Evolutionary conservation across 2,329 filamentous ascomycete species (phyloP), one percentile per base, ranked within the genome.

Genomic region (Rhynchosporium agropyri): DNA sequence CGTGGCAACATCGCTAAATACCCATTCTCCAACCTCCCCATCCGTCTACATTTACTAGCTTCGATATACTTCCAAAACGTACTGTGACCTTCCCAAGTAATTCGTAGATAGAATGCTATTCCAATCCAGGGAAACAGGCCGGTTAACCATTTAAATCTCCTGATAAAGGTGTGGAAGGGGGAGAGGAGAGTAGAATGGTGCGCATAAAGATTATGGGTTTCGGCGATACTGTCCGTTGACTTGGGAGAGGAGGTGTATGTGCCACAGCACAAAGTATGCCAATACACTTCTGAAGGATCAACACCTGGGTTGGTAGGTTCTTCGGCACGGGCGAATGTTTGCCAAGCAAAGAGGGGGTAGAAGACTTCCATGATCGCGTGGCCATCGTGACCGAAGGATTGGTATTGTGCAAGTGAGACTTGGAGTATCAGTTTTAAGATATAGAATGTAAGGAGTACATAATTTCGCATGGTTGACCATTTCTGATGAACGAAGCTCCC

Each of bases 11-110:
- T 29, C n/a, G 20, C 46, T 28, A 49, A 49, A 20, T 28, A 49
- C 2, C 46, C 46, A 49, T 49, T 49, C 46, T 8, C 46, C 46
- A 49, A 10, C 46, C 13, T 49, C 20, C 46, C 46, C 46, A 49
- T 28, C 46, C 46, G 20, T 49, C 20, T 29, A 29, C 2, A 20
- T 9, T 49, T 5, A 6, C 20, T 9, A 29, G 46, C 20, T 9
- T 2, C 46, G 2, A 49, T 10, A 49, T 26, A 49, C n/a, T 20
- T 20, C 46, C 20, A 49, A 28, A 49, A 49, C 3, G 28, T 28
- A 8, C 46, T 28, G 15, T 49, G 29, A 1, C 20, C 29, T 3
- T 20, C 46, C 46, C 46, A 49, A 7, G 46, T 49, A 29, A 28
- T 12, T 4, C 46, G 46, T 28, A 49, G 8, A 49, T 49, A 29